Evolutionary conservation across 2,329 filamentous ascomycete genomes (phyloP), one percentile per base, ranked within the genome.

Genomic region (Lasiodiplodia hormozganensis): DNA sequence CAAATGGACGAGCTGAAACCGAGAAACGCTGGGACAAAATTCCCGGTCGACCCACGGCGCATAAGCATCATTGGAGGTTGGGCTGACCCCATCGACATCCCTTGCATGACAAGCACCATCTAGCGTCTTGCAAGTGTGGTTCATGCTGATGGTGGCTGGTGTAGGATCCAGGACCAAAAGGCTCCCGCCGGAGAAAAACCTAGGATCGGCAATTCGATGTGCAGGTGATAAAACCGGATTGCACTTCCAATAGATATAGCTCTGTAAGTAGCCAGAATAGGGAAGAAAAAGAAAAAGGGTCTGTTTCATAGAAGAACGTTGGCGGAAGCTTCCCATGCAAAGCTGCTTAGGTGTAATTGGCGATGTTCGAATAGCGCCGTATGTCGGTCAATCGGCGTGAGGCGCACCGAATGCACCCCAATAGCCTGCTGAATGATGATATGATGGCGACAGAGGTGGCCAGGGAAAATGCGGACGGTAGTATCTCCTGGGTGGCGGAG

Each of bases 311-410:
- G 43, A 38, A 10, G 52, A 28, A n/a, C 10, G 6, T 47, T 38
- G 60, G 14, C 3, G 14, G 31, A 51, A 36, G 43, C n/a, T 21
- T n/a, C 18, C n/a, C 16, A 5, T 18, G 40, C n/a, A 43, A 18
- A 43, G 40, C 43, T 21, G n/a, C 43, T 3, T n/a, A 11, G 43
- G 34, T 21, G 34, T 10, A 23, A 7, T 40, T 12, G 10, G 6
- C 31, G 25, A 36, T 16, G 36, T 40, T 25, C 31, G 14, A 16
- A 25, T 18, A 8, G 57, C 23, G 8, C 25, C n/a, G 21, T 34
- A 5, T 18, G 21, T 21, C n/a, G 18, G n/a, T 64, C 60, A 64
- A 52, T 64, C 60, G 2, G 47, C 28, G 31, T 64, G 60, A 38
- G 31, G 31, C 10, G 28, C 60, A 3, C 11, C 60, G 12, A 38